Evolutionary conservation across 148 eudicot genomes (phyloP), one percentile per base, ranked within the genome.

Genomic region (Talinum fruticosum): DNA sequence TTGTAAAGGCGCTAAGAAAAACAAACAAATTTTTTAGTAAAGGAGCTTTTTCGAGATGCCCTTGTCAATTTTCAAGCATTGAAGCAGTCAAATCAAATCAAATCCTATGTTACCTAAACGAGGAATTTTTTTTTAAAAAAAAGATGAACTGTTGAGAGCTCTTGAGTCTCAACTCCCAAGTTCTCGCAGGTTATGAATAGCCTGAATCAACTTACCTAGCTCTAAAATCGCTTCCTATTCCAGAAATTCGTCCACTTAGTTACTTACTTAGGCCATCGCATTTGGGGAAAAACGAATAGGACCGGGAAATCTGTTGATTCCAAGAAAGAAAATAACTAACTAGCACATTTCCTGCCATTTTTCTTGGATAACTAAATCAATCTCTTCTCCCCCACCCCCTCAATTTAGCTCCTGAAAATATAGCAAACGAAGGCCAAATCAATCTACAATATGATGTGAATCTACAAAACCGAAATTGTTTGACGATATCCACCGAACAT

Each of bases 281-380:
- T 51, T 37, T 8, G 47, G 29, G 6, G 37, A 69, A 2, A 49
- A n/a, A 16, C 10, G 26, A 71, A 28, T 26, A 71, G 45, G 8
- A 12, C 75, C 23, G 44, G 1, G 53, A 54, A 45, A 51, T 76
- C 74, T 51, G 49, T 5, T 59, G 65, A 65, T 23, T 49, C 18
- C 23, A 76, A 14, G 45, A 75, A 26, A 57, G 18, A 18, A 5
- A 77, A 44, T 21, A 77, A 82, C 62, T 0, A 64, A 71, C 34
- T 51, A 24, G 8, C 73, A 64, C 8, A 76, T 76, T 64, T 82
- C 53, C 47, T 5, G 80, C 65, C 77, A 72, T 66, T 65, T 66
- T 66, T 65, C 8, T 8, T 49, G 74, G 80, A 77, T 32, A 81
- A 76, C 64, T 28, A 37, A 44, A 29, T 29, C 18, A 0, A 35